phyloP scores from a whole-genome alignment of 2,329 filamentous ascomycete species.

The Aspergillus fumigatus region DNA sequence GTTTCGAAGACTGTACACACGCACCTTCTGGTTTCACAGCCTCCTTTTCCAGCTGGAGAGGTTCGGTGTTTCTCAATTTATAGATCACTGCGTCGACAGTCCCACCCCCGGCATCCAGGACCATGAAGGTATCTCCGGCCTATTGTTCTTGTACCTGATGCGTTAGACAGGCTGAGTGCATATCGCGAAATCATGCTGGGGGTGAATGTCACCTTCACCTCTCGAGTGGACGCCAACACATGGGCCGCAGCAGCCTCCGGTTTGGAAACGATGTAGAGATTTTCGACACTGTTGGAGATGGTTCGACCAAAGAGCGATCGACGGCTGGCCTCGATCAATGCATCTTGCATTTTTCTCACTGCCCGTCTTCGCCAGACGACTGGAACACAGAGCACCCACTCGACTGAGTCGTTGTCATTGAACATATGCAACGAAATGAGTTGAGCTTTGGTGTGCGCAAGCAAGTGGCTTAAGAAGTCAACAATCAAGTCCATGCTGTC shows the following conservation, averaged over 20 bases:
- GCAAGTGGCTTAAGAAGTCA: background rate
- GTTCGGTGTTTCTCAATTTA: constrained; percentile 3
- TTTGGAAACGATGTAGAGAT: constrained; percentile 13
- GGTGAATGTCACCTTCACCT: constrained; percentile 1
- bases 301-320: constrained; percentile 1
- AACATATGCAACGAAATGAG: background rate
- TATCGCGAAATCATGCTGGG: too few species aligned
- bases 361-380: constrained; percentile 3
- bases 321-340: constrained; percentile 2
- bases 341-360: constrained; percentile 2
- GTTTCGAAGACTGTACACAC: too few species aligned
- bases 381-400: constrained; percentile 1
- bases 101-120: constrained; percentile 10
- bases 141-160: background rate
- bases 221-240: constrained; percentile 1
- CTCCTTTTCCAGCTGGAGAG: constrained; percentile 7
- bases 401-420: background rate
- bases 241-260: constrained; percentile 12
- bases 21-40: constrained; percentile 12
- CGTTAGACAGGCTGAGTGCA: too few species aligned
- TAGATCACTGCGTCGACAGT: constrained; percentile 11
- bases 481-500: background rate
- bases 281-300: constrained; percentile 2
- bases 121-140: constrained; percentile 7
- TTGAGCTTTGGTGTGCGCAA: background rate